Conservation (phyloP, 208 protist genomes). For the Trypanosoma rangeli region DNA sequence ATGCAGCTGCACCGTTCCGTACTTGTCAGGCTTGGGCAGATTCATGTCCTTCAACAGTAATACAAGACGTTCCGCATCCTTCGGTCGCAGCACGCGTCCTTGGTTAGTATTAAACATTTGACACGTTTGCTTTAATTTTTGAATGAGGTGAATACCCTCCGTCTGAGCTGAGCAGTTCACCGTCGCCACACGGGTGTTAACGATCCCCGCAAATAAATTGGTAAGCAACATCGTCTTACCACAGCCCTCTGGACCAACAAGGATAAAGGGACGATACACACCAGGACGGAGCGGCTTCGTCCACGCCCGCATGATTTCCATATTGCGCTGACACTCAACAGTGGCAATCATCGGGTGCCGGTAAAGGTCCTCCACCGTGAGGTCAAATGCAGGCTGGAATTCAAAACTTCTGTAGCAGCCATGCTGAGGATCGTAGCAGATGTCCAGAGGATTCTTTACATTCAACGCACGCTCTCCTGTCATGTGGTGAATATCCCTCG, state of each 20-base stretch:
- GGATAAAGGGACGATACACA: constrained; percentile 93
- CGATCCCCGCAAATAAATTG: constrained; percentile 76
- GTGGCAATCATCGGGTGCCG: constrained; percentile 91
- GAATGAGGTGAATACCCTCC: constrained; percentile 93
- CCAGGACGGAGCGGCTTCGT: constrained; percentile 65
- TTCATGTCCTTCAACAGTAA: constrained; percentile 98
- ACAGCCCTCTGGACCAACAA: constrained; percentile 96
- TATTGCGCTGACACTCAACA: constrained; percentile 92
- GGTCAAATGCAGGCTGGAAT: constrained; percentile 65
- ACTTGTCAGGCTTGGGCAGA: constrained; percentile 97
- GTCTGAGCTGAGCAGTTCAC: constrained; percentile 97
- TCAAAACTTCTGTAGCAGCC: constrained; percentile 72
- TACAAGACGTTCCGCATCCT: constrained; percentile 94
- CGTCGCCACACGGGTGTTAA: constrained; percentile 81
- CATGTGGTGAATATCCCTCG: constrained; percentile 89
- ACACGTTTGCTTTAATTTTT: constrained; percentile 96
- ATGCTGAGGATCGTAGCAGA: constrained; percentile 70
- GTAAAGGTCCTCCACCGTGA: constrained; percentile 86
- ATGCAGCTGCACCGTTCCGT: constrained; percentile 97
- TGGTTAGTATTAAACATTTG: constrained; percentile 87
- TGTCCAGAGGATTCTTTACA: constrained; percentile 86
- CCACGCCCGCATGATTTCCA: constrained; percentile 93
- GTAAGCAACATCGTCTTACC: constrained; percentile 96
- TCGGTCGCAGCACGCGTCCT: constrained; percentile 95
- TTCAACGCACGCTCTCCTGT: constrained; percentile 83